Percentiles rank a stretch among this genome's conserved stretches.
Evolutionary conservation across 2,329 filamentous ascomycete genomes (phyloP).

Genomic region (Claviceps citrina): DNA sequence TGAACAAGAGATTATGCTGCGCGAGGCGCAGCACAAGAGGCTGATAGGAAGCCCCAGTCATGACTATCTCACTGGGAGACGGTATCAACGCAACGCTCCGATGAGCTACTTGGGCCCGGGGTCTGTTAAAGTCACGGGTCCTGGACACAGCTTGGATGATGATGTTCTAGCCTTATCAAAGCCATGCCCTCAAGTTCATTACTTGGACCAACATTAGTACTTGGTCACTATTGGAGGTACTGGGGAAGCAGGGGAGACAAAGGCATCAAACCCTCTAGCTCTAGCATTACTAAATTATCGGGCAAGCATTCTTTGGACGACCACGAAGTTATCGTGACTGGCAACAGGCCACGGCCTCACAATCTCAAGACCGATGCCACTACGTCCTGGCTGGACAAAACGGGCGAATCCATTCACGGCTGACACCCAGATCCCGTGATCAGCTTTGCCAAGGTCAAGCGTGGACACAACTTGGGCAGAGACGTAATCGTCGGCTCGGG

Average conservation of each 20-base stretch:
- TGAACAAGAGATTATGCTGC: constrained; percentile 19
- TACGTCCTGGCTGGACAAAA: not conserved
- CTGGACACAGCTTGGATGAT: not conserved
- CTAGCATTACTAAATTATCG: constrained; percentile 1
- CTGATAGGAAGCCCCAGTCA: constrained; percentile 6
- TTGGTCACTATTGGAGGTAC: no score
- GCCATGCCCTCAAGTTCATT: no score
- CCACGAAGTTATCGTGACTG: constrained; percentile 4
- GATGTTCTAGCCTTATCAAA: no score
- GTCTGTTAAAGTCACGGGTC: constrained; percentile 3
- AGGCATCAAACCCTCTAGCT: not conserved
- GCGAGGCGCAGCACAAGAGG: constrained; percentile 11
- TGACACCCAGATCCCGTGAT: constrained; percentile 5
- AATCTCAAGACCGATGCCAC: constrained; percentile 5
- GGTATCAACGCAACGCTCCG: constrained; percentile 10
- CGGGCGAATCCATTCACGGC: constrained; percentile 2
- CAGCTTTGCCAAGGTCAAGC: not conserved
- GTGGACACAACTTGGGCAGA: constrained; percentile 4
- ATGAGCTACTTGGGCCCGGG: constrained; percentile 11
- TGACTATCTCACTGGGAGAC: constrained; percentile 4
- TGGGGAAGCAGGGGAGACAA: not conserved
- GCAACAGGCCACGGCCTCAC: constrained; percentile 2
- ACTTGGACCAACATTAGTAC: no score
- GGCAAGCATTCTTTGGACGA: constrained; percentile 6
- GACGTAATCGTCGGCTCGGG: constrained; percentile 3